Evolutionary conservation across 192 early-diverging fungal genomes (phyloP).

Genomic region (Coemansia sp.): DNA sequence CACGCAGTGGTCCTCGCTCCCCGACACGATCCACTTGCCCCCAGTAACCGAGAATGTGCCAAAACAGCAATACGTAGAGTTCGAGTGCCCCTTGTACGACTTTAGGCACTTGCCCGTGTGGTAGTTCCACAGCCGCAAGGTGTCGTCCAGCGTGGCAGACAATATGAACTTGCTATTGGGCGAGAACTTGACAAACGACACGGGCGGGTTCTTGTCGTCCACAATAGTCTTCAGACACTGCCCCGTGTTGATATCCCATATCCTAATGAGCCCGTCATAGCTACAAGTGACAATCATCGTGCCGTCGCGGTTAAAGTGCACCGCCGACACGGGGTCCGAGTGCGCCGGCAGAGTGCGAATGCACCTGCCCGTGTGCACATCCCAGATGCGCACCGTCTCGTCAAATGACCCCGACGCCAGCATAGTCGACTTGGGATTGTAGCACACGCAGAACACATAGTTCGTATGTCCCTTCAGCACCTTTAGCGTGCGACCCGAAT

Average conservation of each 20-base stretch:
- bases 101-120: slow-evolving; percentile 95
- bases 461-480: slow-evolving; percentile 89
- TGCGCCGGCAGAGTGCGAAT: slow-evolving; percentile 91
- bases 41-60: slow-evolving; percentile 89
- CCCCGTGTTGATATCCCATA: slow-evolving; percentile 98
- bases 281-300: slow-evolving; percentile 93
- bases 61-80: slow-evolving; percentile 91
- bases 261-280: slow-evolving; percentile 95
- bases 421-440: slow-evolving; percentile 88
- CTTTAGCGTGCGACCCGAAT: slow-evolving; percentile 68
- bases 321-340: slow-evolving; percentile 91
- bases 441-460: slow-evolving; percentile 98
- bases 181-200: slow-evolving; percentile 98
- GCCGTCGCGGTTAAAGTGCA: slow-evolving; percentile 97
- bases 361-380: slow-evolving; percentile 88
- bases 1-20: slow-evolving; percentile 89
- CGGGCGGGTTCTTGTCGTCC: slow-evolving; percentile 92
- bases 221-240: slow-evolving; percentile 97
- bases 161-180: slow-evolving; percentile 99
- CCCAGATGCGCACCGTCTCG: slow-evolving; percentile 96
- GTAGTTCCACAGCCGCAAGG: slow-evolving; percentile 91
- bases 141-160: slow-evolving; percentile 90
- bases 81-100: slow-evolving; percentile 87
- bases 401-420: slow-evolving; percentile 98
- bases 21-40: slow-evolving; percentile 90